Base-by-base conservation (phyloP, 2,329 filamentous ascomycete species). In the Thelonectria blattea region DNA sequence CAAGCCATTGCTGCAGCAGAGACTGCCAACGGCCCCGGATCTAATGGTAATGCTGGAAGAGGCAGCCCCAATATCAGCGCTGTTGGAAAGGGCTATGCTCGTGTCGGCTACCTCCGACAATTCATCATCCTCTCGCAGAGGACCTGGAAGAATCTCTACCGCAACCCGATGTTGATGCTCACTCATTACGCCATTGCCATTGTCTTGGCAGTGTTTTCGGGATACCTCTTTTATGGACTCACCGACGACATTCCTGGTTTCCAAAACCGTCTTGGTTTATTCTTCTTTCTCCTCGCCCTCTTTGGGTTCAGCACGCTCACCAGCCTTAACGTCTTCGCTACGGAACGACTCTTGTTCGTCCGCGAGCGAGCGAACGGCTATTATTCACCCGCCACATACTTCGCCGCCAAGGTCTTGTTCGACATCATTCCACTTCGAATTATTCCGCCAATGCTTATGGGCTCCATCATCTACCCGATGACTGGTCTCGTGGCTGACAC, bases 111-210 rank as follows among this genome's bases (percentile, higher is more conserved):
- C 66, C 71, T 85, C 9, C 84, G 89, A 45, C 95, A 99, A 75
- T 98, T 99, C 76, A 73, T 89, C 56, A 97, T 99, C 68, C 82
- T 99, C 12, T 96, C 94, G 0, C 85, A 88, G 70, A 88, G 95
- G 47, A 99, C 95, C 0, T 99, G 94, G 94, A 93, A 91, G 73
- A 99, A 99, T 73, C 83, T 99, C 7, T 98, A 99, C 80, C 89
- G 95, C 58, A 97, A 99, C 75, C 95, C 95, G 1, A 93, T 98
- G 86, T 81, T 99, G 61, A 99, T 99, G 95, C 85, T 99, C 59
- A 97, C 93, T 0, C 95, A 99, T 78, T 99, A 98, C 73, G 95
- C 95, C 39, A 98, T 97, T 67, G 93, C 95, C 8, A 98, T 99
- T 62, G 80, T 98, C 0, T 85, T 99, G 6, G 95, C 93, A 2